Evolutionary conservation across 2,329 filamentous ascomycete genomes (phyloP).

Genomic region (Ceratocystis diversiconidia): DNA sequence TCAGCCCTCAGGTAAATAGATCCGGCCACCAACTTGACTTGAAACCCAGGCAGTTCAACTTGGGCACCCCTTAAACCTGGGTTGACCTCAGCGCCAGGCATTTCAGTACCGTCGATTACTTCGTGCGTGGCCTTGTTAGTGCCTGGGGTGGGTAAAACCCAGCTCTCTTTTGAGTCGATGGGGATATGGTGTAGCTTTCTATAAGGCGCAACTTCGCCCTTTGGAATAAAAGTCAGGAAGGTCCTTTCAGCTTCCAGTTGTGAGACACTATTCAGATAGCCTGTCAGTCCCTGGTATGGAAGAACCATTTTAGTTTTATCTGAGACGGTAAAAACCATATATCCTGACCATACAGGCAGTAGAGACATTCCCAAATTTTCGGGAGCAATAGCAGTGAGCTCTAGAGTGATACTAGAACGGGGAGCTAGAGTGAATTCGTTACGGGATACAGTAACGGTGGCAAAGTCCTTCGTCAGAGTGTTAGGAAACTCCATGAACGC

Average conservation of each 20-base stretch:
- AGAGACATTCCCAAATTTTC: slow-evolving; percentile 22
- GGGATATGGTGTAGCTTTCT: slow-evolving; percentile 22
- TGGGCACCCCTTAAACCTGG: background rate
- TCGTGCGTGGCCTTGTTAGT: slow-evolving; percentile 10
- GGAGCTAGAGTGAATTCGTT: slow-evolving; percentile 29
- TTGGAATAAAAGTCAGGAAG: slow-evolving; percentile 24
- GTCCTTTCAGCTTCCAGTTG: slow-evolving; percentile 25
- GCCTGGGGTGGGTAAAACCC: slow-evolving; percentile 18
- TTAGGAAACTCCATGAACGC: slow-evolving; percentile 29
- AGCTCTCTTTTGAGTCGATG: slow-evolving; percentile 25
- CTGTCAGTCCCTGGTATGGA: slow-evolving; percentile 29
- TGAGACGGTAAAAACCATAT: slow-evolving; percentile 28
- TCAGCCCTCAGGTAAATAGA: slow-evolving; percentile 29
- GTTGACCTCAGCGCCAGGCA: slow-evolving; percentile 22
- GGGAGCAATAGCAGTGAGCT: slow-evolving; percentile 25
- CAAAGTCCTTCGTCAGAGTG: slow-evolving; percentile 29
- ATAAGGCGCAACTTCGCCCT: slow-evolving; percentile 19
- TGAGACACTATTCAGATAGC: slow-evolving; percentile 24
- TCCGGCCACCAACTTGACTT: slow-evolving; percentile 28
- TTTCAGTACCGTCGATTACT: slow-evolving; percentile 15
- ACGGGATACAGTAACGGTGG: slow-evolving; percentile 31
- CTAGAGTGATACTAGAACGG: slow-evolving; percentile 22
- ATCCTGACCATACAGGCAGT: slow-evolving; percentile 32
- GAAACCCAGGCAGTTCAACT: slow-evolving; percentile 26
- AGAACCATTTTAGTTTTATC: slow-evolving; percentile 27